A percentile compares a stretch with the other conserved stretches of the same genome.
Evolutionary conservation across 352 stramenopile species (phyloP).

Genomic region (Pseudoperonospora humuli): DNA sequence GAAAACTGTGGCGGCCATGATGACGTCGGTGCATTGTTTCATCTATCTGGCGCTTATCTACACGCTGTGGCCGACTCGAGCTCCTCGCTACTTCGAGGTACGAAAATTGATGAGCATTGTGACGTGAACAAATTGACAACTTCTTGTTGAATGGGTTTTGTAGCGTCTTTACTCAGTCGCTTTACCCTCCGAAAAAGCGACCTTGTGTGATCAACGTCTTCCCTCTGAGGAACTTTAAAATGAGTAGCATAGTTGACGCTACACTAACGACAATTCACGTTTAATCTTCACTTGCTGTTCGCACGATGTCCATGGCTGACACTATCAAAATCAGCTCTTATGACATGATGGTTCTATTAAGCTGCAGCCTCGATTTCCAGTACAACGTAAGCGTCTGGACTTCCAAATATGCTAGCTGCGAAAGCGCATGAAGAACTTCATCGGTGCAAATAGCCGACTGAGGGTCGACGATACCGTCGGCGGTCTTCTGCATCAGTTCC

Average conservation of each 20-base stretch:
- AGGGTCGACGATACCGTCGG: slow-evolving; percentile 20
- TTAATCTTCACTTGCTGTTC: neutral
- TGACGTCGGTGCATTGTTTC: slow-evolving; percentile 37
- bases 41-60: slow-evolving; percentile 64
- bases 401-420: slow-evolving; percentile 32
- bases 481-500: slow-evolving; percentile 30
- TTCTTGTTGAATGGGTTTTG: neutral
- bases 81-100: slow-evolving; percentile 75
- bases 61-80: slow-evolving; percentile 58
- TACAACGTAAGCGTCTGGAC: slow-evolving; percentile 44
- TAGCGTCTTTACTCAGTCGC: slow-evolving; percentile 68
- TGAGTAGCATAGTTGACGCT: neutral
- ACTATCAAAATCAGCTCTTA: neutral
- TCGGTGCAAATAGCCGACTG: slow-evolving; percentile 31
- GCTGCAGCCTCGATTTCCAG: slow-evolving; percentile 35
- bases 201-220: slow-evolving; percentile 48
- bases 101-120: neutral
- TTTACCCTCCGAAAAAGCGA: slow-evolving; percentile 59
- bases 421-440: slow-evolving; percentile 38
- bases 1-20: slow-evolving; percentile 58
- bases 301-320: neutral
- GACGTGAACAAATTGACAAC: slow-evolving; percentile 1
- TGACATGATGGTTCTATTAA: slow-evolving; percentile 41
- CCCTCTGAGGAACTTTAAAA: slow-evolving; percentile 52
- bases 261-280: neutral